Evolutionary conservation across 1,284 basidiomycete species (phyloP), one percentile per base, ranked within the genome.

Genomic region (Cutaneotrichosporon curvatum): DNA sequence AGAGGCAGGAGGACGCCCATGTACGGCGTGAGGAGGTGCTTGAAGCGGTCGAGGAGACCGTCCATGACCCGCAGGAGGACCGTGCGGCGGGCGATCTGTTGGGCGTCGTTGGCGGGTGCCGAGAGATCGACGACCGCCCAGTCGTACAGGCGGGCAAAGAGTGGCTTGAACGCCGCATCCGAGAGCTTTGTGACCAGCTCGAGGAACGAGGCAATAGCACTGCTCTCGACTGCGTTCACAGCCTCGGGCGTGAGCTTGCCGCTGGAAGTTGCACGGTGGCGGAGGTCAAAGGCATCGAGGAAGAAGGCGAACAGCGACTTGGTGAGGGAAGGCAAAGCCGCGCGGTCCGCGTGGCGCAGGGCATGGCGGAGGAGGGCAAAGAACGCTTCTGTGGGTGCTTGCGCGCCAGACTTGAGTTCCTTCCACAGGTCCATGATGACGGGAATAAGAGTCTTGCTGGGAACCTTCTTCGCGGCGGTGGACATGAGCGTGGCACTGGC

Each of bases 141-240:
- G 68, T 99, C 94, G 63, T 88, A 92, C 56, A 92, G 73, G 52
- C 84, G 83, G 51, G 91, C 81, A 77, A 96, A 95, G 16, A 97
- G 74, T 2, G 94, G 94, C 57, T 83, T 82, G 82, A 99, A 97
- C 0, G 85, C 79, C 0, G 82, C 80, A 63, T 98, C 95, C 62
- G 94, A 96, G 43, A 99, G 77, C 72, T 96, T 96, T 53, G 90
- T 81, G 10, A 92, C 87, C 15, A 97, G 75, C 64, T 92, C 85
- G 19, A 85, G 76, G 76, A 95, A 97, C 3, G 89, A 83, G 2
- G 76, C 72, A 51, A 89, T 68, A 2, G 74, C 68, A 31, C 67
- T 68, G 37, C 67, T 65, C 60, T 77, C 77, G 49, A 76, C 62
- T 9, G 39, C 52, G 36, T 61, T 54, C 56, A 65, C 19, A 60